phyloP scores from a whole-genome alignment of 1,139 yeast species.

The Blastobotrys petasosporus region DNA sequence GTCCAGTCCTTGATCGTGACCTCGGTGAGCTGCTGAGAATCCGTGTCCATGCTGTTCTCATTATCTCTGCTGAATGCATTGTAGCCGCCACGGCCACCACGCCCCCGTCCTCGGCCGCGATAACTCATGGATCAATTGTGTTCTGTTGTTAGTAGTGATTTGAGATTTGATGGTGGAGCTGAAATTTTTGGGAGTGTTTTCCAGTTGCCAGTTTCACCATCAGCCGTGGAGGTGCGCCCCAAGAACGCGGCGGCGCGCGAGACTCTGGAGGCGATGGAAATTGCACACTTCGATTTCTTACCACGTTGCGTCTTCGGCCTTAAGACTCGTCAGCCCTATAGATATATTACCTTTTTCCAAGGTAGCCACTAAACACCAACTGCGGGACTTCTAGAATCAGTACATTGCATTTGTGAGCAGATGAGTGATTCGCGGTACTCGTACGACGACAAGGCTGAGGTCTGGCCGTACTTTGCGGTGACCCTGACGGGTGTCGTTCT shows the following conservation, averaged over 20 bases:
- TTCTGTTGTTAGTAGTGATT: not conserved
- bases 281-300: not conserved
- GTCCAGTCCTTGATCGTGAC: conserved; percentile 78
- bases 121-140: conserved; percentile 5
- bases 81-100: not conserved
- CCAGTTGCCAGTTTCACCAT: not conserved
- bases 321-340: not conserved
- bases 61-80: conserved; percentile 1
- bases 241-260: not conserved
- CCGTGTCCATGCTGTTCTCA: conserved; percentile 1
- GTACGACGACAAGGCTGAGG: conserved; percentile 87
- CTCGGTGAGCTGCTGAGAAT: conserved; percentile 31
- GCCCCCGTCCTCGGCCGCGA: conserved; percentile 11
- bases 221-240: not conserved
- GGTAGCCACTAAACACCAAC: not conserved
- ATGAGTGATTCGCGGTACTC: conserved; percentile 41
- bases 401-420: not conserved
- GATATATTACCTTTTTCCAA: not conserved
- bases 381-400: too few relatives aligned
- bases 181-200: conserved; percentile 2
- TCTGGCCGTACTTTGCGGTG: conserved; percentile 91
- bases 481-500: conserved; percentile 64
- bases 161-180: not conserved
- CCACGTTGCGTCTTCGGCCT: not conserved
- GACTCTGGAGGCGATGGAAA: not conserved